Evolutionary conservation across 345 rosid genomes (phyloP), one percentile per base, ranked within the genome.

Genomic region (Salix suchowensis): DNA sequence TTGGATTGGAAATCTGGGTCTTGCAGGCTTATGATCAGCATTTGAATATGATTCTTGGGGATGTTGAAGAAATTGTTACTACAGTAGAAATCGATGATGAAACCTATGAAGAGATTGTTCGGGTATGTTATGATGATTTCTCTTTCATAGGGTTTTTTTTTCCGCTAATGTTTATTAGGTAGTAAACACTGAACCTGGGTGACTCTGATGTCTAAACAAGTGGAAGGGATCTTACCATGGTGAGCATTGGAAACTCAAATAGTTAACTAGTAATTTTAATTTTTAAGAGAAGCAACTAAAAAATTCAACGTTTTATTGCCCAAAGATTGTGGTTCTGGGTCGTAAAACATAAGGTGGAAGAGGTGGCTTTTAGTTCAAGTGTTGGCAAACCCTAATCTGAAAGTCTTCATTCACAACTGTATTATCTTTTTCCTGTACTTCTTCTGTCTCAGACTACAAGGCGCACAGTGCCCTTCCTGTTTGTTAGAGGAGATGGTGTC

Each of bases 21-120:
- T 74, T 72, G 60, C 91, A 96, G 98, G 99, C 99, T 55, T 96
- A 94, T 83, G 99, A 96, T 89, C 98, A 96, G 88, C 99, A 96
- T 86, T 85, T 96, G 76, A 96, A 96, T 82, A 96, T 96, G 99
- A 94, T 96, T 80, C 97, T 96, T 32, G 99, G 98, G 71, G 98
- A 96, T 78, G 99, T 96, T 71, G 99, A 96, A 86, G 99, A 96
- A 84, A 84, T 89, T 64, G 92, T 96, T 68, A 96, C 98, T 8
- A 91, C 99, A 0, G 90, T 96, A n/a, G 99, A 96, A 84, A 96
- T 96, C 40, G 99, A 96, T 68, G 99, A 96, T 65, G 97, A 94
- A 82, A 96, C 99, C 7, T 96, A 96, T 69, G 99, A 96, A 84
- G 99, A 94, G 88, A 96, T 96, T 80, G 98, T 94, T 67, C 87